Conservation (phyloP, 2,329 filamentous ascomycete species). For the Neopestalotiopsis sp. region DNA sequence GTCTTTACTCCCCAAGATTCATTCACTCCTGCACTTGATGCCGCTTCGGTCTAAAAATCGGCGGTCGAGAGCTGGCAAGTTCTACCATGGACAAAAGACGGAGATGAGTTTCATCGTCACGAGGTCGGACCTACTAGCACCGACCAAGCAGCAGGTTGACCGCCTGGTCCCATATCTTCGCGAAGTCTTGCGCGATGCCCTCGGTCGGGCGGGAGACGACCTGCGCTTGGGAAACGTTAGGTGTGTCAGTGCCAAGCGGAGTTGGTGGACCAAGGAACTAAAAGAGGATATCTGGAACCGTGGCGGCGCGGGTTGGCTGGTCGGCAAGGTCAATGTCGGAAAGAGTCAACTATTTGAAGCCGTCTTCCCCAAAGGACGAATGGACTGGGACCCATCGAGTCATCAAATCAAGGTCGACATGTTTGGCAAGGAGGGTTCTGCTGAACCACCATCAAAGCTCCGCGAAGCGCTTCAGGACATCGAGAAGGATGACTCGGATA, state of each 20-base stretch:
- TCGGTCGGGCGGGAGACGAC: conserved; percentile 70
- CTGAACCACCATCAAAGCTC: conserved; percentile 17
- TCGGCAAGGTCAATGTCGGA: conserved; percentile 97
- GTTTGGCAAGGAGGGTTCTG: conserved; percentile 26
- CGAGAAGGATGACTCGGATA: neutral
- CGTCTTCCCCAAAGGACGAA: conserved; percentile 80
- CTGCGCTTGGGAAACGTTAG: conserved; percentile 87
- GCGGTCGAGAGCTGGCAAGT: conserved; percentile 72
- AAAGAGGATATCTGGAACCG: conserved; percentile 86
- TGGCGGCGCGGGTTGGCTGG: conserved; percentile 90
- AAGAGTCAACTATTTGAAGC: conserved; percentile 91
- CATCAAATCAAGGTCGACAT: conserved; percentile 43
- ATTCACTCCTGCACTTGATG: conserved; percentile 72
- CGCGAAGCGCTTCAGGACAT: conserved; percentile 16
- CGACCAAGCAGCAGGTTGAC: conserved; percentile 84
- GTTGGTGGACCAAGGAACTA: conserved; percentile 89
- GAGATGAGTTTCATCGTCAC: conserved; percentile 93
- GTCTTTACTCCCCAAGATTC: conserved; percentile 82
- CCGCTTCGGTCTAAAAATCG: conserved; percentile 82
- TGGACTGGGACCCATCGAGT: conserved; percentile 45
- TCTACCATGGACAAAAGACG: conserved; percentile 69
- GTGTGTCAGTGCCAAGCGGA: conserved; percentile 83
- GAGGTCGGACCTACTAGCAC: conserved; percentile 82
- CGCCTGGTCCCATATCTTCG: conserved; percentile 83
- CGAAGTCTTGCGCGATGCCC: conserved; percentile 75